Evolutionary conservation across 768 basidiomycete species (phyloP).

Genomic region (Heimioporus sp.): DNA sequence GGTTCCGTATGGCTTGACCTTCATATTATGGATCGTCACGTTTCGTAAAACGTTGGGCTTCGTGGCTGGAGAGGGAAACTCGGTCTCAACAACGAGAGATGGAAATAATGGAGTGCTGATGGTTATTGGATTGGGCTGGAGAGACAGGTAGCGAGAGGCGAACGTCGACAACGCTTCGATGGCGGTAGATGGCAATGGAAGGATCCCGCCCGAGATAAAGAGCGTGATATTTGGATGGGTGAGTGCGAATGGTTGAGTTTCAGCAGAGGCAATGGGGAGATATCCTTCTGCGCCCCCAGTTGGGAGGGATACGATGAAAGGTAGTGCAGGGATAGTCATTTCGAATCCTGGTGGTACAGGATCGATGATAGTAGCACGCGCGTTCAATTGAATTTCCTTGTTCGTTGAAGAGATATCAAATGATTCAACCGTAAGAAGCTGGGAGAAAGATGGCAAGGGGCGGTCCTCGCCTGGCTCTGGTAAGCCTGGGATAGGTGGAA

Average conservation of each 20-base stretch:
- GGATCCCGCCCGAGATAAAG: slow-evolving; percentile 51
- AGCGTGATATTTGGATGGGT: slow-evolving; percentile 70
- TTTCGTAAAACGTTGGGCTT: slow-evolving; percentile 65
- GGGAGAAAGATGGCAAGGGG: slow-evolving; percentile 54
- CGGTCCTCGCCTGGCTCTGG: slow-evolving; percentile 52
- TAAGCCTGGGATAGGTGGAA: slow-evolving; percentile 63
- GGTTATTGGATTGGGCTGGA: slow-evolving; percentile 51
- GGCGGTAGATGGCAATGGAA: slow-evolving; percentile 48
- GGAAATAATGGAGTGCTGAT: slow-evolving; percentile 59
- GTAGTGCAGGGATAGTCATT: slow-evolving; percentile 53
- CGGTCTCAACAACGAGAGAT: slow-evolving; percentile 41
- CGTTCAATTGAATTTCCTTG: slow-evolving; percentile 42
- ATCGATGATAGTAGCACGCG: slow-evolving; percentile 56
- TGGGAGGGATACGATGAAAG: slow-evolving; percentile 60
- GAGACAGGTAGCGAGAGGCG: slow-evolving; percentile 63
- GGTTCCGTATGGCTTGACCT: slow-evolving; percentile 48
- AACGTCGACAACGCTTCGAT: slow-evolving; percentile 52
- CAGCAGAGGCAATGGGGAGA: slow-evolving; percentile 53
- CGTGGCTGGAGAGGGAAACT: slow-evolving; percentile 66
- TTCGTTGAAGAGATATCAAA: slow-evolving; percentile 45
- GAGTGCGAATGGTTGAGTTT: slow-evolving; percentile 54
- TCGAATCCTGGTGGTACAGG: slow-evolving; percentile 51
- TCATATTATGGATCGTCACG: slow-evolving; percentile 77
- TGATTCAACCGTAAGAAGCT: slow-evolving; percentile 58
- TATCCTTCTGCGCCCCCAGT: slow-evolving; percentile 13